Evolutionary conservation across 2,329 filamentous ascomycete species (phyloP).

Genomic region (Periconia sp.): DNA sequence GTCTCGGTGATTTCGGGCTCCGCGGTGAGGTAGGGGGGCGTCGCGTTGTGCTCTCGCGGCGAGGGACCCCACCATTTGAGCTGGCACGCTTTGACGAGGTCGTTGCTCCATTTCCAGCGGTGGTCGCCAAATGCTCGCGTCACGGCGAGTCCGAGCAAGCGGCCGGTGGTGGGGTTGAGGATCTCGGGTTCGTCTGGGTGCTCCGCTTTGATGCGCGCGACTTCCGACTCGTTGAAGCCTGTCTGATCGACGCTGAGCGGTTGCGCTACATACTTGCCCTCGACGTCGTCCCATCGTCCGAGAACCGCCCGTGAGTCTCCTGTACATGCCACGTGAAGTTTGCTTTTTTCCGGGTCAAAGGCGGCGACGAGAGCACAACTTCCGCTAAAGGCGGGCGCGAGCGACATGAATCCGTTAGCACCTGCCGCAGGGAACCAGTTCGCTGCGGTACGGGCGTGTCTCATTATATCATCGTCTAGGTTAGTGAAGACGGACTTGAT

Average conservation of each 20-base stretch:
- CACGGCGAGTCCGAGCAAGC: conserved; percentile 63
- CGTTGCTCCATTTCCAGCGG: conserved; percentile 66
- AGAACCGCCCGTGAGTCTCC: conserved; percentile 70
- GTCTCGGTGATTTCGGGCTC: conserved; percentile 65
- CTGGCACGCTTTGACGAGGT: conserved; percentile 50
- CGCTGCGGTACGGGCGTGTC: conserved; percentile 38
- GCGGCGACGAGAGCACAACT: conserved; percentile 66
- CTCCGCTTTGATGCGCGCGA: conserved; percentile 55
- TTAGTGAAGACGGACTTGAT: conserved; percentile 61
- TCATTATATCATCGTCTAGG: conserved; percentile 60
- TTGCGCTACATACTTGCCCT: conserved; percentile 53
- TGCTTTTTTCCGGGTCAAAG: conserved; percentile 58
- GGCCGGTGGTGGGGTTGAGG: conserved; percentile 56
- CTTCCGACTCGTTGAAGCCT: conserved; percentile 62
- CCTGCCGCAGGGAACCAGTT: conserved; percentile 42
- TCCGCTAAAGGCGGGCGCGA: conserved; percentile 51
- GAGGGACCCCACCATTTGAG: conserved; percentile 53
- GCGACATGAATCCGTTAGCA: conserved; percentile 25
- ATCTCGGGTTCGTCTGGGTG: conserved; percentile 65
- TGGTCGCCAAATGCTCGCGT: conserved; percentile 70
- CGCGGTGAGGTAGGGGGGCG: conserved; percentile 69
- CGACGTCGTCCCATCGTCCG: conserved; percentile 51
- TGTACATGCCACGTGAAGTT: conserved; percentile 64
- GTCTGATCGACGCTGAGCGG: conserved; percentile 67
- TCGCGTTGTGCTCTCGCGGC: conserved; percentile 49